Conservation (phyloP, 371 early-diverging fungal genomes). For the Mucor velutinosus region DNA sequence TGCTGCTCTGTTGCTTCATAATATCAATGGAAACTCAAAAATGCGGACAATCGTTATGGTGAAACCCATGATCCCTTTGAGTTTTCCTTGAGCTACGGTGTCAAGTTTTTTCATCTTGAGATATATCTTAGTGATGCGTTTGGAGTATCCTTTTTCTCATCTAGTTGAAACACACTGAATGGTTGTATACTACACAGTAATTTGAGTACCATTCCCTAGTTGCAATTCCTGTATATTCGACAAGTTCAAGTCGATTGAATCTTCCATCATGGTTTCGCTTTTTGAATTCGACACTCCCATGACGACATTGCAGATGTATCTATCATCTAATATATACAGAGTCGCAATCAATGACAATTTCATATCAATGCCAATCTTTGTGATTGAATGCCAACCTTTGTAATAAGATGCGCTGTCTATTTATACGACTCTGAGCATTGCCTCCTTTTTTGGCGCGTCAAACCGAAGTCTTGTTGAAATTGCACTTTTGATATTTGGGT, state of each 20-base stretch:
- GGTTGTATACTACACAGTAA: too few relatives aligned
- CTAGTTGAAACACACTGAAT: too few relatives aligned
- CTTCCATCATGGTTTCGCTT: not conserved
- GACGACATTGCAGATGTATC: not conserved
- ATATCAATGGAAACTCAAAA: not conserved
- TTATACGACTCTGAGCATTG: not conserved
- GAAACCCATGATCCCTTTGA: not conserved
- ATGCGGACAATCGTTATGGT: not conserved
- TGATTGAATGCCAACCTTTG: not conserved
- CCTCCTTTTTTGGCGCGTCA: not conserved
- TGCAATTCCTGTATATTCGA: too few relatives aligned
- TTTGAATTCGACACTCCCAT: not conserved
- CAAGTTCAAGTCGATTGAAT: not conserved
- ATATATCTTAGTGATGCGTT: too few relatives aligned
- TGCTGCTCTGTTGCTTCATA: not conserved
- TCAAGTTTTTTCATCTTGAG: not conserved
- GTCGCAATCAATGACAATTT: not conserved
- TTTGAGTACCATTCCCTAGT: too few relatives aligned
- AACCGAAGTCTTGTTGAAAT: not conserved
- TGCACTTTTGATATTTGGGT: not conserved
- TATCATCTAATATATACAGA: not conserved
- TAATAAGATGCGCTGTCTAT: too few relatives aligned
- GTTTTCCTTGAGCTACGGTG: not conserved
- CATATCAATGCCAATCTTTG: not conserved
- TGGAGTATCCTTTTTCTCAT: too few relatives aligned